These are phyloP conservation scores for Aspergillus panamensis DNA, from an alignment of 495 filamentous ascomycete species.

Conservation along the genomic window DNA sequence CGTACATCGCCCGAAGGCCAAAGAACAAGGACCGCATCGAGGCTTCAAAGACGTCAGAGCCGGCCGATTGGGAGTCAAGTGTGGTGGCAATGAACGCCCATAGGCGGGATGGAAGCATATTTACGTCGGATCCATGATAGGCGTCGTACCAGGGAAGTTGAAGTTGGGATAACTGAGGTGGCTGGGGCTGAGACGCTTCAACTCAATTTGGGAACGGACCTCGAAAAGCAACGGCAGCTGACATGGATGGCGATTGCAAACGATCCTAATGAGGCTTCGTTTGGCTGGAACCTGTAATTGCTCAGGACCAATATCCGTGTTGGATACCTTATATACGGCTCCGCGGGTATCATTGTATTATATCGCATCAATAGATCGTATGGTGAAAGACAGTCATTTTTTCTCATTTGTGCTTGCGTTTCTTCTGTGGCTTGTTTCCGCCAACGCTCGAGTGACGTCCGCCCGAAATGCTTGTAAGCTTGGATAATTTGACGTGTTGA, in stretches of 20 bases:
- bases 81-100: not conserved
- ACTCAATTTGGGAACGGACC: too few species aligned
- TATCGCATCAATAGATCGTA: not conserved
- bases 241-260: not conserved
- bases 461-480: conserved; percentile 39
- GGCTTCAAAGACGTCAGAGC: not conserved
- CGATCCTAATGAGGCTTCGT: not conserved
- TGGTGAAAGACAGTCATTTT: not conserved
- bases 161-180: not conserved
- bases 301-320: not conserved
- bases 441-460: conserved; percentile 15
- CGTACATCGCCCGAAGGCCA: conserved; percentile 4
- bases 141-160: conserved; percentile 11
- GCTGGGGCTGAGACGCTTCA: too few species aligned
- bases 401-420: conserved; percentile 33
- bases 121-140: not conserved
- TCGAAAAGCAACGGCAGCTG: too few species aligned
- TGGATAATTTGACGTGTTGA: conserved; percentile 18
- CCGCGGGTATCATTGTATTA: not conserved
- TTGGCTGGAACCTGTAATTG: too few species aligned
- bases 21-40: conserved; percentile 3
- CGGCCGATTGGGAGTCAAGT: conserved; percentile 1
- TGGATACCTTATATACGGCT: not conserved
- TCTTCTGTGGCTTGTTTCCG: conserved; percentile 38
- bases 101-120: not conserved